These are phyloP conservation scores for Cryomyces antarcticus DNA, from an alignment of 495 filamentous ascomycete species.

Conservation along the genomic window DNA sequence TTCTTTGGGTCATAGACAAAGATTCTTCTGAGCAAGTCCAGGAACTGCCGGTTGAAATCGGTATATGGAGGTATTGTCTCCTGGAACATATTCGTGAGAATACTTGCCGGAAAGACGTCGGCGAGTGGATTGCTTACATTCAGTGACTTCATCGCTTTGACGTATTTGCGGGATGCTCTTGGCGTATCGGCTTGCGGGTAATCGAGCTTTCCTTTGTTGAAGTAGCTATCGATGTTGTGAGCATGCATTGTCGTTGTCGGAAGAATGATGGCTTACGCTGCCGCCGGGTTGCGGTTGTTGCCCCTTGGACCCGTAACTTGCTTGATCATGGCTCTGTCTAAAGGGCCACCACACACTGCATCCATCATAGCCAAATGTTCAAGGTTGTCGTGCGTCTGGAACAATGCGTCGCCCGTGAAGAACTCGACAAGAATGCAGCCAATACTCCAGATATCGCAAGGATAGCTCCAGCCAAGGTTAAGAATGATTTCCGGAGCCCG, in stretches of 20 bases:
- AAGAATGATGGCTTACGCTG: conserved; percentile 42
- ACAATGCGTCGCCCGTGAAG: conserved; percentile 91
- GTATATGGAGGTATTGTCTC: conserved; percentile 71
- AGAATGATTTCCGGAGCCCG: conserved; percentile 94
- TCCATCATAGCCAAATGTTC: conserved; percentile 99
- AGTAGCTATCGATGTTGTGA: conserved; percentile 38
- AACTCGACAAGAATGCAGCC: conserved; percentile 98
- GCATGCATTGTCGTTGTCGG: background rate
- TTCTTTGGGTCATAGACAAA: conserved; percentile 88
- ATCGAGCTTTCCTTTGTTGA: conserved; percentile 61
- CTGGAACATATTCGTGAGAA: conserved; percentile 23
- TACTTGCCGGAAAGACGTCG: background rate
- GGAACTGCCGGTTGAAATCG: conserved; percentile 62
- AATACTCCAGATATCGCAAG: conserved; percentile 98
- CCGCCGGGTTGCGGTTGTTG: conserved; percentile 49
- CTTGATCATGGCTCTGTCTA: conserved; percentile 57
- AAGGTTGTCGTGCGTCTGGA: conserved; percentile 95
- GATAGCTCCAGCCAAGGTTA: conserved; percentile 90
- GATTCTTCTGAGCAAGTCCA: conserved; percentile 73
- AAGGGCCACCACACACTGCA: conserved; percentile 49
- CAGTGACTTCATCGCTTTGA: conserved; percentile 82
- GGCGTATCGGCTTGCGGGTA: conserved; percentile 80
- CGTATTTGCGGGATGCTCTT: conserved; percentile 75
- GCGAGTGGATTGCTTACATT: conserved; percentile 33
- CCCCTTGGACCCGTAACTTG: conserved; percentile 45